phyloP scores from a whole-genome alignment of 805 yeast species.

The Vanderwaltozyma verrucispora region DNA sequence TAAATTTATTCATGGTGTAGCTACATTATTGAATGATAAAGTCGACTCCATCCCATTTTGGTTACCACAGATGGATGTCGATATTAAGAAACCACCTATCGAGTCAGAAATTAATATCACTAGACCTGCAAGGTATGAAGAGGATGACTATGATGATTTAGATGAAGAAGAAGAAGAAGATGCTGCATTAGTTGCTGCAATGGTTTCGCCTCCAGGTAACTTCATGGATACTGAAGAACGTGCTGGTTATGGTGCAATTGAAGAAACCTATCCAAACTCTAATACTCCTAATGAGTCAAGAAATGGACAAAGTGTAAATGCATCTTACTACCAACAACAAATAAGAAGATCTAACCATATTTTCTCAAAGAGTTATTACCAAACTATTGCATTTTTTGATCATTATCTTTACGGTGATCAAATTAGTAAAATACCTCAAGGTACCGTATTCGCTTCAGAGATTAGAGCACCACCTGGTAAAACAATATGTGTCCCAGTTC shows the following conservation, averaged over 20 bases:
- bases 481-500: slow-evolving; percentile 80
- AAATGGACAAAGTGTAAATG: slow-evolving; percentile 19
- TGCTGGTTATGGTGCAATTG: slow-evolving; percentile 38
- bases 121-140: slow-evolving; percentile 23
- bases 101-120: slow-evolving; percentile 36
- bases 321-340: slow-evolving; percentile 24
- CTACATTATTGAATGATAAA: slow-evolving; percentile 77
- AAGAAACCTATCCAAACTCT: slow-evolving; percentile 2
- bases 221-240: slow-evolving; percentile 63
- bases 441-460: slow-evolving; percentile 49
- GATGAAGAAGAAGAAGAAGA: slow-evolving; percentile 30
- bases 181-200: slow-evolving; percentile 21
- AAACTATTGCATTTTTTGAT: slow-evolving; percentile 23
- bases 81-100: slow-evolving; percentile 75
- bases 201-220: slow-evolving; percentile 38
- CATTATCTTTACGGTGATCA: slow-evolving; percentile 43
- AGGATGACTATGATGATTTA: slow-evolving; percentile 24
- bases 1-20: slow-evolving; percentile 93
- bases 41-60: slow-evolving; percentile 88
- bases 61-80: slow-evolving; percentile 95
- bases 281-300: background rate
- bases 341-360: slow-evolving; percentile 14
- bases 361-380: slow-evolving; percentile 15
- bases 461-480: slow-evolving; percentile 81
- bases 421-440: slow-evolving; percentile 47